A percentile compares a stretch with the other conserved stretches of the same genome.
Conservation (phyloP, 192 early-diverging fungal species). For the Coemansia sp. region DNA sequence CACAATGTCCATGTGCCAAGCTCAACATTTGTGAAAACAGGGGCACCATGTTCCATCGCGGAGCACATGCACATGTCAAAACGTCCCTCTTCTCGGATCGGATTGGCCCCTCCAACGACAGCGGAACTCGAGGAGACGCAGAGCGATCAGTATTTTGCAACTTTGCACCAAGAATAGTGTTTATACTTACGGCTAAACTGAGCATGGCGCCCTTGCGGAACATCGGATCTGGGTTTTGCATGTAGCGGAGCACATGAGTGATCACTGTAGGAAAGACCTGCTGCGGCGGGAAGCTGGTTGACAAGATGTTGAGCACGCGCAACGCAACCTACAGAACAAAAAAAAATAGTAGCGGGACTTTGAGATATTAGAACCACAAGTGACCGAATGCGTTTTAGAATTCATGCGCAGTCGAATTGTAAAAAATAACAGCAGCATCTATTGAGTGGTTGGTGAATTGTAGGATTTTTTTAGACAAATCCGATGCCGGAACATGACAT, state of each 20-base stretch:
- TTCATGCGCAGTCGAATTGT: neutral
- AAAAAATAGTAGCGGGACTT: neutral
- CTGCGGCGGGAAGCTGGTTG: constrained; percentile 81
- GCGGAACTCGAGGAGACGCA: neutral
- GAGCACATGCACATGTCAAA: neutral
- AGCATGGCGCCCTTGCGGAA: constrained; percentile 87
- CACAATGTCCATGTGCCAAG: neutral
- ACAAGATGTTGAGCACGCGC: constrained; percentile 73
- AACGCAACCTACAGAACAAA: constrained; percentile 54
- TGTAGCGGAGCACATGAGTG: constrained; percentile 69
- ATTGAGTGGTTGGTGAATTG: no score
- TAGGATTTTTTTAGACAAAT: no score
- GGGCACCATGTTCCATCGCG: neutral
- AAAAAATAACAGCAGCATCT: neutral
- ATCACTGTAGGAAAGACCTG: constrained; percentile 83
- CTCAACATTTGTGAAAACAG: neutral
- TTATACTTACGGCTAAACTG: constrained; percentile 66
- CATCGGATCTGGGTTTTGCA: constrained; percentile 72
- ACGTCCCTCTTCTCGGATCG: neutral
- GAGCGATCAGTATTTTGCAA: neutral
- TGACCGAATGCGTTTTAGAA: constrained; percentile 22
- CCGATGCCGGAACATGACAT: no score
- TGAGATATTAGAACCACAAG: neutral
- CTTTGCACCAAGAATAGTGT: neutral
- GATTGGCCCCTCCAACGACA: neutral